Conservation (phyloP, 495 filamentous ascomycete species). For the Penicillium roqueforti region DNA sequence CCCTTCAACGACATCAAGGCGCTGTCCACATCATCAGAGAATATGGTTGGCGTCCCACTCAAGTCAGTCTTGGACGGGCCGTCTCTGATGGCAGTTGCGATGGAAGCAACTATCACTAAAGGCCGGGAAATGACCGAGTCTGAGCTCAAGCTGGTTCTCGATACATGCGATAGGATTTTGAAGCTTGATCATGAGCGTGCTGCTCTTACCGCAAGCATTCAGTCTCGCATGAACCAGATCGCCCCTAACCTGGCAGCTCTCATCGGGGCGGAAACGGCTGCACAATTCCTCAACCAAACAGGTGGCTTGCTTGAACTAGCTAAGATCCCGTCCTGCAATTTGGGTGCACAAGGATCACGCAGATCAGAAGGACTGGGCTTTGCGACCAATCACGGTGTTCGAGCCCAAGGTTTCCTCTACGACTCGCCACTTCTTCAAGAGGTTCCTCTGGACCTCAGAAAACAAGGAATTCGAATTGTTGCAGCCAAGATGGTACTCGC, state of each 20-base stretch:
- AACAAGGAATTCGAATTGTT: constrained; percentile 94
- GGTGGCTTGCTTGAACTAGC: constrained; percentile 85
- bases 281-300: constrained; percentile 89
- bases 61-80: constrained; percentile 80
- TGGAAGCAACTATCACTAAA: constrained; percentile 85
- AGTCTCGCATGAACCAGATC: constrained; percentile 94
- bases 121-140: constrained; percentile 70
- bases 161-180: constrained; percentile 83
- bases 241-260: constrained; percentile 93
- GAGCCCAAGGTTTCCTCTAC: constrained; percentile 91
- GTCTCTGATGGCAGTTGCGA: constrained; percentile 90
- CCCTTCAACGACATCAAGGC: constrained; percentile 85
- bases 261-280: constrained; percentile 91
- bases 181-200: constrained; percentile 83
- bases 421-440: constrained; percentile 80
- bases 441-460: constrained; percentile 81
- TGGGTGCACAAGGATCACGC: constrained; percentile 84
- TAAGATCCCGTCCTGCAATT: constrained; percentile 88
- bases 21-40: constrained; percentile 64
- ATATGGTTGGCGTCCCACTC: constrained; percentile 68
- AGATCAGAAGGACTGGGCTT: constrained; percentile 78
- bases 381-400: constrained; percentile 88
- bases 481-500: constrained; percentile 90
- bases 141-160: constrained; percentile 69
- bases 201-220: constrained; percentile 88